Base-by-base conservation (phyloP, 768 basidiomycete species). In the Phylloporus arenicola region DNA sequence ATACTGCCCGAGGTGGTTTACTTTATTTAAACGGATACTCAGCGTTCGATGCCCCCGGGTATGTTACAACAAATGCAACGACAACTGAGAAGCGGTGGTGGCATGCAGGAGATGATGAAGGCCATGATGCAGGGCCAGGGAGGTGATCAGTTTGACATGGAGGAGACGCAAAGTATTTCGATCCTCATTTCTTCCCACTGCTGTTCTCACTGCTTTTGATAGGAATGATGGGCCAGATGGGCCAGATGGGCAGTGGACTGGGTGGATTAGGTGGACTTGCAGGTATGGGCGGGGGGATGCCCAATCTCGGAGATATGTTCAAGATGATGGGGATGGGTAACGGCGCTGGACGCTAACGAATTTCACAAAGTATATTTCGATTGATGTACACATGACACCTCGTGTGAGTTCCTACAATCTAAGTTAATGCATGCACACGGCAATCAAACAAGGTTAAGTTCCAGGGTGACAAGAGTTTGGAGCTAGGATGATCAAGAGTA, bases 61-160 rank as follows among this genome's bases (percentile, higher is more conserved):
- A 88, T 95, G 86, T 69, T 97, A 55, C 89, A 92, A 63, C 88
- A 98, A 64, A 85, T 97, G 84, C 92, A 90, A 63, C 75, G 83
- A 45, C 86, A 89, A 62, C 72, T 89, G 64, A 75, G 86, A 50
- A 70, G 83, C 48, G 89, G 88, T 9, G 90, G 92, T 19, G 91
- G 91, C 40, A 87, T 96, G 83, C 89, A 93, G 67, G 92, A 95
- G 60, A 95, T 95, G 92, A 92, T 95, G 92, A 89, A 88, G 65
- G 85, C 88, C 24, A 93, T 97, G 90, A 93, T 96, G 88, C 91
- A 92, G 60, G 89, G 92, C 10, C 84, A 89, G 59, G 90, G 88
- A 47, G 89, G 89, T 11, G 93, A 93, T 61, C 83, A 92, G 63
- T 74, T 85, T 46, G 92, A 93, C 62, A 88, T 95, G 87, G 88